Evolutionary conservation across 805 yeast species (phyloP), one percentile per base, ranked within the genome.

Genomic region (Candida silvicultrix): DNA sequence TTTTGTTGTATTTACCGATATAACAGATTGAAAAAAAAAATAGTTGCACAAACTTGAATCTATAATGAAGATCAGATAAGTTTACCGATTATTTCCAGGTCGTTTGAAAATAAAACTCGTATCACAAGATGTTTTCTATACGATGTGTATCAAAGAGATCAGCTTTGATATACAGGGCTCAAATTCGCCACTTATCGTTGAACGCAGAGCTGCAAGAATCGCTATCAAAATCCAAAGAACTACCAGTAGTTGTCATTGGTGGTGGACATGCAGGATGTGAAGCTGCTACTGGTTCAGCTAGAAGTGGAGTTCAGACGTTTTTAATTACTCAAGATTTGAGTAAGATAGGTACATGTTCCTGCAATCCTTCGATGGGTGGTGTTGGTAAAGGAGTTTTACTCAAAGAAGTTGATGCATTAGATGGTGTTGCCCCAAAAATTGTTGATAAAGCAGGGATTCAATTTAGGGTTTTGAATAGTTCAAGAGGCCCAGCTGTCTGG

Each of bases 241-340:
- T 59, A 41, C 92, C 89, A 0, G 97, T 89, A 0, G 75, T 92
- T 1, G 92, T 94, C 5, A 80, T 94, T 19, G 99, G 99, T 5
- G 99, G 95, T 12, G 99, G 99, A 0, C 99, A 94, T 69, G 99
- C 99, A 32, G 99, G 99, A 12, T 83, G 96, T 55, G 99, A 94
- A 65, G 99, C 99, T 0, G 94, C 96, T 2, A 74, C 97, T 0
- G 98, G 92, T 0, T 73, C 96, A 1, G 96, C 98, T 1, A 72
- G 99, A 50, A 60, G 86, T 1, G 97, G 97, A 0, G 75, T 83
- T 2, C 49, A 59, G 3, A 84, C 96, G 0, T 69, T 82, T 2
- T 69, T 94, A 23, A 71, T 94, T 2, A 90, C 99, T 0, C 98
- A 96, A 2, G 75, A 72, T 40, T 58, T 80, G 31, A 61, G 71